Evolutionary conservation across 148 eudicot species (phyloP).

Genomic region (Cornus suecica): DNA sequence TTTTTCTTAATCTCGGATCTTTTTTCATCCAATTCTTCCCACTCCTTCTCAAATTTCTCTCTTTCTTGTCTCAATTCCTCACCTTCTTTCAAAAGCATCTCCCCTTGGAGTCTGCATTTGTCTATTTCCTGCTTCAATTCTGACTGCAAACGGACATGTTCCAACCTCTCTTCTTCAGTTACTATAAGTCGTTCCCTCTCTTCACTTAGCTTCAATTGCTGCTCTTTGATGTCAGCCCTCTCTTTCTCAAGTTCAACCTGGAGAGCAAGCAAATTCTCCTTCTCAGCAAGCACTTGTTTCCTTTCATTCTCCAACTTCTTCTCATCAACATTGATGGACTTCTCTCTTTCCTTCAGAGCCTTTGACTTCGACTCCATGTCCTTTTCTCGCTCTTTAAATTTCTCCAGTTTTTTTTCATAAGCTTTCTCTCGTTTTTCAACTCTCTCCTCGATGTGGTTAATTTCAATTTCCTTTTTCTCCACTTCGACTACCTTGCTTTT

Average conservation of each 20-base stretch:
- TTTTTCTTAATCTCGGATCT: conserved; percentile 50
- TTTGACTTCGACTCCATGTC: conserved; percentile 54
- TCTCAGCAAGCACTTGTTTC: conserved; percentile 56
- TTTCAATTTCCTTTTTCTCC: conserved; percentile 67
- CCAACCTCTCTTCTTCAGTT: conserved; percentile 82
- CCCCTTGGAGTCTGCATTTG: conserved; percentile 62
- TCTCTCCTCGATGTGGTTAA: conserved; percentile 74
- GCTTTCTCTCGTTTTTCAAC: conserved; percentile 78
- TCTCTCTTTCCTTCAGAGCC: conserved; percentile 73
- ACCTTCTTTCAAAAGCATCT: conserved; percentile 64
- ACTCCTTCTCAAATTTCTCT: conserved; percentile 83
- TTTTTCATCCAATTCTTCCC: conserved; percentile 96
- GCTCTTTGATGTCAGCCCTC: conserved; percentile 53
- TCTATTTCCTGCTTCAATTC: conserved; percentile 78
- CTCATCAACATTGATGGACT: conserved; percentile 57
- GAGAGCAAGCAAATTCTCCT: conserved; percentile 49
- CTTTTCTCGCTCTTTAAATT: conserved; percentile 70
- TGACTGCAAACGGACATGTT: conserved; percentile 68
- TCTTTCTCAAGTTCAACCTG: conserved; percentile 66
- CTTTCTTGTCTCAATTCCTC: conserved; percentile 76
- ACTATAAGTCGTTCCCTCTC: conserved; percentile 71
- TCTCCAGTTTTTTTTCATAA: conserved; percentile 72
- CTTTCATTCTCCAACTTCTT: conserved; percentile 62
- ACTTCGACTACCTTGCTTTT: conserved; percentile 56
- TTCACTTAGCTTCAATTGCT: conserved; percentile 39